Evolutionary conservation across 2,329 filamentous ascomycete species (phyloP), one percentile per base, ranked within the genome.

Genomic region (Stagonosporopsis rhizophila): DNA sequence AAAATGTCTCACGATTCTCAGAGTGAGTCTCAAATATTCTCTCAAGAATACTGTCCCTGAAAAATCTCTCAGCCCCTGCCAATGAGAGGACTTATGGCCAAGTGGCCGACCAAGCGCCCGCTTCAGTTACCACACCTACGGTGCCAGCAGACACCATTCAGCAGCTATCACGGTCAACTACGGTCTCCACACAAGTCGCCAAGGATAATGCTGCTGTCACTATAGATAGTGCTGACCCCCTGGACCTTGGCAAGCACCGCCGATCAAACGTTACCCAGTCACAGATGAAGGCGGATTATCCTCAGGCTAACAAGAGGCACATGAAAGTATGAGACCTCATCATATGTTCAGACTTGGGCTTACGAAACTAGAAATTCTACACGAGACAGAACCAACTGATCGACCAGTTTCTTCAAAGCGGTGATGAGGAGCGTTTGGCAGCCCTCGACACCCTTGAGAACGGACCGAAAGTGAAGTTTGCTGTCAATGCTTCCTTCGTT

Each of bases 401-500:
- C 42, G 75, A 78, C 48, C 74, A 77, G 52, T 85, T 85, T 60
- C 79, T 87, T 7, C 80, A 82, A 28, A 83, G 82, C 56, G 79
- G 79, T 22, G 82, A 85, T 60, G 84, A 86, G 65, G 83, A 86
- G 71, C 77, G 78, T 2, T 72, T 81, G 34, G 79, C 80, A 48
- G 73, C 81, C 39, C 79, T 83, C 42, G 83, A 86, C 65, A 79
- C 80, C 44, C 65, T 77, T 42, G 78, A 81, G 55, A 81, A 85
- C 66, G 74, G 74, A 8, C 73, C 72, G 17, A 77, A 75, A 50
- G 74, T 76, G 37, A 73, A 67, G 44, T 75, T 77, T 44, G 74
- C 74, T 2, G 73, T 77, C 44, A 77, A 76, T 55, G 74, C 72
- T 34, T 75, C 72, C 1, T 76, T 75, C 39, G 9, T 59, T 0